Base-by-base conservation (phyloP, 148 eudicot species). In the Hydrangea macrophylla region DNA sequence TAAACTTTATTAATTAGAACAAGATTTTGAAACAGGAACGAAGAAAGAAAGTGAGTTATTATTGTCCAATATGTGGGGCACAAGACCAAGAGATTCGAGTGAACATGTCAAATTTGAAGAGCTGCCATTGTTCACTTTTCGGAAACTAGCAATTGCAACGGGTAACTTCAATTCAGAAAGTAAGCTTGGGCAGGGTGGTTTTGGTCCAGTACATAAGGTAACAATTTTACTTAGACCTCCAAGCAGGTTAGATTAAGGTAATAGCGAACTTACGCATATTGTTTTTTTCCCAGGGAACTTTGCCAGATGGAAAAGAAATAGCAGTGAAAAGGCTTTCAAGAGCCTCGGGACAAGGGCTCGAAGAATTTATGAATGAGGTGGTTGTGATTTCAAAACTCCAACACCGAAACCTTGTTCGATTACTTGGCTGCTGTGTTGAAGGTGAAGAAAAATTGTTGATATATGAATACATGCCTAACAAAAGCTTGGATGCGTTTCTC, bases 131-230 rank as follows among this genome's bases (percentile, higher is more conserved):
- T 77, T 65, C 20, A 68, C 58, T n/a, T 62, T 66, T 32, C 64
- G 51, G 53, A 33, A 18, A 25, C 30, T 79, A 9, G 65, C 73
- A 37, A 64, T 7, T 27, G 82, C 82, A 33, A 71, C 82, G 7
- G 37, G 67, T 2, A 68, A 75, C 37, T 79, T 75, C 28, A 12
- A 30, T 22, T 33, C 20, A 2, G 39, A 22, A 10, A 75, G 71
- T 35, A 75, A 72, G 55, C 76, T 76, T 54, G 83, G 83, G 10
- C 32, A 62, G 61, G 83, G 83, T 18, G 83, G 83, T 26, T 80
- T 80, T 63, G 82, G 84, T 20, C 53, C 73, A 0, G 82, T 79
- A 26, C 75, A 66, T 60, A 75, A 71, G 73, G 82, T 79, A 64
- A 39, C 30, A 6, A 9, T 36, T 44, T 24, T 45, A 6, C 17